Base-by-base conservation (phyloP, 345 rosid species). In the Eucalyptus melliodora region DNA sequence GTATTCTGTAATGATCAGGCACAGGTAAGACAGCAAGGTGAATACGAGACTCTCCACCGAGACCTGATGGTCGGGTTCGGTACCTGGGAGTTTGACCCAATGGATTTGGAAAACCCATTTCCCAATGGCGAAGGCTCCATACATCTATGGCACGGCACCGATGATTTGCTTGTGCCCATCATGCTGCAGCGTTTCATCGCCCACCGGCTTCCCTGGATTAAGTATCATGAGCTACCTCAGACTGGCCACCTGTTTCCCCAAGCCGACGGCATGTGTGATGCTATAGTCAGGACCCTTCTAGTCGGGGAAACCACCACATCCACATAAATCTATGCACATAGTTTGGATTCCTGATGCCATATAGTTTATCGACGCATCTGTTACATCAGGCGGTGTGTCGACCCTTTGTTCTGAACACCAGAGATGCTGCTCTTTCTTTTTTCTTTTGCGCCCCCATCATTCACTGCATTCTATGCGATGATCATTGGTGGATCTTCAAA, bases 101-200 rank as follows among this genome's bases (percentile, higher is more conserved):
- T 91, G 90, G 95, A 91, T 30, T 86, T 96, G 31, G 91, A 91
- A 88, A 92, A 92, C 87, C 93, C 93, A 50, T 94, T 95, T 49
- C 94, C 94, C 0, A 90, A 95, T 53, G 88, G 89, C 2, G 95
- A 94, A 23, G 95, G 95, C 53, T 91, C 91, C 3, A 94, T 96
- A 65, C 97, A 96, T 34, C 72, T 95, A 82, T 95, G 96, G 96
- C 96, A 95, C 21, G 97, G 96, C 27, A 93, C 93, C 40, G 94
- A 94, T 44, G 96, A 96, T 89, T 56, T 49, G 26, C 89, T 92
- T 7, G 94, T 94, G 37, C 95, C 97, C 6, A 93, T 92, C 87
- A 91, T 89, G 23, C 90, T 96, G 86, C 95, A 96, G 88, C 94
- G 96, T 67, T 94, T 93, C 91, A 91, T 95, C 50, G 92, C 91